These are phyloP conservation scores for Blastomyces emzantsi DNA, from an alignment of 2,329 filamentous ascomycete genomes.

Conservation along the genomic window DNA sequence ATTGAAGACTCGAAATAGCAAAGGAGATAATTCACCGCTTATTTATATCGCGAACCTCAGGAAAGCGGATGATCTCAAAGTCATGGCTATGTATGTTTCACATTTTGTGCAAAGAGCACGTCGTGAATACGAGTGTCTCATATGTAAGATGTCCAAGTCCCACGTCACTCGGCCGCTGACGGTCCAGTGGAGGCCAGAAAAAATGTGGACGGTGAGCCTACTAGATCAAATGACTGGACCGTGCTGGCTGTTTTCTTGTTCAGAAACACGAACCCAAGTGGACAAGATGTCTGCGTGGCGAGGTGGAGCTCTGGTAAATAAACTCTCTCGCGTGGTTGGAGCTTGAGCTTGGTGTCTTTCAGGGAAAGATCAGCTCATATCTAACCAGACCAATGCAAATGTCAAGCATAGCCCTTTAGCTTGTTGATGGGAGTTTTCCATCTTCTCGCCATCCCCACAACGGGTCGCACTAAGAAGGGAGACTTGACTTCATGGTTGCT, in stretches of 20 bases:
- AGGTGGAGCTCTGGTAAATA: too few relatives aligned
- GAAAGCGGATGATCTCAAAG: neutral
- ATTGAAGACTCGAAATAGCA: neutral
- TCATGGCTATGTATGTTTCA: slow-evolving; percentile 4
- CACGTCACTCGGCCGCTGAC: neutral
- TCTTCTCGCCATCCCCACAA: neutral
- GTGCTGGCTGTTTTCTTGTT: neutral
- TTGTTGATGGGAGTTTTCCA: neutral
- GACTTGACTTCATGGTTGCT: neutral
- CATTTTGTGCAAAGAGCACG: neutral
- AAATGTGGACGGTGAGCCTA: neutral
- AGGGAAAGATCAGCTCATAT: neutral
- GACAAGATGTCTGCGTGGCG: neutral
- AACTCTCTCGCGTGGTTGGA: neutral
- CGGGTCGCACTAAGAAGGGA: neutral
- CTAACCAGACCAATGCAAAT: neutral
- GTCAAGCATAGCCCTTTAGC: neutral
- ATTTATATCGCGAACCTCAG: neutral
- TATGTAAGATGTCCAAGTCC: neutral
- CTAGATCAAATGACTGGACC: neutral
- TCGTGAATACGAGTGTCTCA: slow-evolving; percentile 3
- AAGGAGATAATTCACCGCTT: neutral
- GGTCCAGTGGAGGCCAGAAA: neutral
- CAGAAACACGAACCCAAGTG: neutral
- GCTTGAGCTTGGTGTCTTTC: neutral